Conservation (phyloP, 2,329 filamentous ascomycete species). For the Annulohypoxylon truncatum region DNA sequence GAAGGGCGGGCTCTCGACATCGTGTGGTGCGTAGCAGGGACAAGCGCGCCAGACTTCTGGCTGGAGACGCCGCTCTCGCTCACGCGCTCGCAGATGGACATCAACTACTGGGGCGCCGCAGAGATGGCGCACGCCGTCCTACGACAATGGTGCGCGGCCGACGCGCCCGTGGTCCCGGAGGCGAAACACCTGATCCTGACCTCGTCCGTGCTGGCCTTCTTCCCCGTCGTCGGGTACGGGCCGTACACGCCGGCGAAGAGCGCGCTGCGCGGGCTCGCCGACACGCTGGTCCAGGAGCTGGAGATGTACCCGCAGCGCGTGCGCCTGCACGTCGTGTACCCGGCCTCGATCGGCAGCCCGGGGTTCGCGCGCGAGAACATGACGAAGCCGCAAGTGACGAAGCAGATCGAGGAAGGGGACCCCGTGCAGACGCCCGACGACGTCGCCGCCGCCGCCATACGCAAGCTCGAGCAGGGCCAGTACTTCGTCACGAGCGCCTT, state of each 20-base stretch:
- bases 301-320: constrained; percentile 87
- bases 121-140: constrained; percentile 88
- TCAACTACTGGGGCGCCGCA: constrained; percentile 88
- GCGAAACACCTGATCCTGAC: constrained; percentile 90
- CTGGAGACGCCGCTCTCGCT: constrained; percentile 75
- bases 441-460: constrained; percentile 77
- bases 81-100: constrained; percentile 84
- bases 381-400: constrained; percentile 83
- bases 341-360: constrained; percentile 83
- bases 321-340: constrained; percentile 83
- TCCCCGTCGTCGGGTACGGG: constrained; percentile 82
- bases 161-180: constrained; percentile 57
- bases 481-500: constrained; percentile 82
- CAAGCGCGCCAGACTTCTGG: constrained; percentile 79
- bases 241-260: constrained; percentile 88
- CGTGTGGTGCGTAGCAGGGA: constrained; percentile 90
- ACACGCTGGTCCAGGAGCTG: constrained; percentile 85
- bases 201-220: constrained; percentile 78
- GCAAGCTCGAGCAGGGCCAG: constrained; percentile 81
- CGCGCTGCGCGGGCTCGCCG: constrained; percentile 84
- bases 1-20: constrained; percentile 78
- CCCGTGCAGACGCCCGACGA: constrained; percentile 80
- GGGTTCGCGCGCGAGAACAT: constrained; percentile 81
- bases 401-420: constrained; percentile 84
- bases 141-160: constrained; percentile 75